phyloP scores from a whole-genome alignment of 306 rosid species.

The Fragaria iinumae region DNA sequence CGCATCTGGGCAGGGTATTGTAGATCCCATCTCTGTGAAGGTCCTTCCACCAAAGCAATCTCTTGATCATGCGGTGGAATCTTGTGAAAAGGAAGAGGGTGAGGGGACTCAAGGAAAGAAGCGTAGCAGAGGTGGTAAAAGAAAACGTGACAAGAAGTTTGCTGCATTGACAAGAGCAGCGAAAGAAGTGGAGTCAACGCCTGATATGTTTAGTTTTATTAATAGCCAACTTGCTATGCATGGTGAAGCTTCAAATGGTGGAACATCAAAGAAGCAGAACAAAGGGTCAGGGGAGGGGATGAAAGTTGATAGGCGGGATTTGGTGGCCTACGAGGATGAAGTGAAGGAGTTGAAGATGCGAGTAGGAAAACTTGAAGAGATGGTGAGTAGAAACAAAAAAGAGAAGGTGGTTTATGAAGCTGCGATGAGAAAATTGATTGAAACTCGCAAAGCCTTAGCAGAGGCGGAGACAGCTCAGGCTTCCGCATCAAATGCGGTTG shows the following conservation, averaged over 20 bases:
- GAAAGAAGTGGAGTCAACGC: constrained; percentile 54
- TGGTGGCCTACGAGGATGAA: constrained; percentile 73
- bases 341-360: constrained; percentile 71
- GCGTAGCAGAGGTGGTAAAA: constrained; percentile 87
- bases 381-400: constrained; percentile 64
- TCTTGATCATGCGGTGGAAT: constrained; percentile 72
- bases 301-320: constrained; percentile 63
- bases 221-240: constrained; percentile 80
- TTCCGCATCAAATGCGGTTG: constrained; percentile 81
- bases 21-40: constrained; percentile 69
- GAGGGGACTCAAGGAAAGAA: constrained; percentile 49
- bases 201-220: constrained; percentile 78
- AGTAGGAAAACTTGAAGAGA: constrained; percentile 81
- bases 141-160: constrained; percentile 82
- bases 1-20: constrained; percentile 81
- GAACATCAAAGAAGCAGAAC: constrained; percentile 51
- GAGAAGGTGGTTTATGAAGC: constrained; percentile 87
- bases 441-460: constrained; percentile 78
- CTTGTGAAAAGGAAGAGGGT: constrained; percentile 42
- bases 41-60: constrained; percentile 89
- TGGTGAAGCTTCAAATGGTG: constrained; percentile 39
- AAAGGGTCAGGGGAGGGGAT: constrained; percentile 58
- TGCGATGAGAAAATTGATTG: constrained; percentile 67
- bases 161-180: constrained; percentile 59
- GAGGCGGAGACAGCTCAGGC: constrained; percentile 71